Base-by-base conservation (phyloP, 169 alveolate genomes). In the Plasmodium adleri region DNA sequence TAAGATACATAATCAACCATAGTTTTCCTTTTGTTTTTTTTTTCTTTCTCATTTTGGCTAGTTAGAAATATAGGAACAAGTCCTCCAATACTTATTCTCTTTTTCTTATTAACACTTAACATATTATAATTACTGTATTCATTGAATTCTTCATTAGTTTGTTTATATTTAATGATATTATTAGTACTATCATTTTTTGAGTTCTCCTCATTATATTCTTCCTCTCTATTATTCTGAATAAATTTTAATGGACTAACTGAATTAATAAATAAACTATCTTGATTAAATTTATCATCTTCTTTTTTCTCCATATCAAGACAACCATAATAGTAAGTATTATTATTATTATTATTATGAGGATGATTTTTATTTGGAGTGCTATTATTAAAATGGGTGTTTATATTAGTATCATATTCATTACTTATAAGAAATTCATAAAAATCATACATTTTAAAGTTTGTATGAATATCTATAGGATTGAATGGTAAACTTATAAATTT, bases 11-110 rank as follows among this genome's bases (percentile, higher is more conserved):
- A 52, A 56, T 72, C 60, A 22, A 71, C 32, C 39, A 32, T 72
- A 12, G 92, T 86, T 73, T 64, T 86, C 32, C 92, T 71, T 66
- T 71, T 86, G 17, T 75, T 86, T 73, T 64, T 86, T 47, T 87
- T 71, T 54, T 71, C 72, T 56, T 86, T 86, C 8, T 12, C 50
- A 12, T 20, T 71, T 62, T 32, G 59, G 39, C 50, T 86, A 86
- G 71, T 86, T 86, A 86, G 32, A 72, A 86, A 72, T 43, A 86
- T 54, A 73, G 92, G 92, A 47, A 72, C 22, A 22, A 86, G 20
- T 12, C 92, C 92, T 8, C 92, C 92, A 32, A 86, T 86, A 54
- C 92, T 86, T 60, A 86, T 59, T 54, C 92, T 71, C 20, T 86
- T 86, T 64, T 67, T 86, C 47, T 86, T 86, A 62, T 72, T 86